A percentile compares a stretch with the other conserved stretches of the same genome.
Conservation (phyloP, 2,329 filamentous ascomycete genomes). For the Tolypocladium tropicale region DNA sequence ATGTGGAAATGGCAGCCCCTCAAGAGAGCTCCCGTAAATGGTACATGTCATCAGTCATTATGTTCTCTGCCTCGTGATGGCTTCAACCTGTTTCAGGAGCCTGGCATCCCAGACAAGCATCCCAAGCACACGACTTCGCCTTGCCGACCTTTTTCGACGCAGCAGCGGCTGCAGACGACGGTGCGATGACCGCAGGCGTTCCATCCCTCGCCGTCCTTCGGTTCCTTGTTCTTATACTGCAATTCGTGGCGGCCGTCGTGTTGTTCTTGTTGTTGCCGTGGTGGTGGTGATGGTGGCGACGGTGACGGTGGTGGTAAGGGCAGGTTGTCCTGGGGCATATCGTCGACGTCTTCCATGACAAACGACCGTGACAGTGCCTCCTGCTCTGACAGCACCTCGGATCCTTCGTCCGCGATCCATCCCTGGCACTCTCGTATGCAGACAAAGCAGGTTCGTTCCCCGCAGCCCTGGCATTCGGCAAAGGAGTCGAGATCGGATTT, state of each 20-base stretch:
- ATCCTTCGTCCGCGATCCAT: conserved; percentile 20
- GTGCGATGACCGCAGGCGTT: conserved; percentile 33
- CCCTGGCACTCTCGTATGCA: conserved; percentile 55
- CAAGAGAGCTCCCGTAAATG: background rate
- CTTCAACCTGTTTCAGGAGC: conserved; percentile 15
- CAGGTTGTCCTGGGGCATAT: conserved; percentile 5
- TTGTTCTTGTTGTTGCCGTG: no score
- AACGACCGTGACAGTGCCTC: conserved; percentile 33
- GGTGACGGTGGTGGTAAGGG: background rate
- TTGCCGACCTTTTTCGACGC: conserved; percentile 52
- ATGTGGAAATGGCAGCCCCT: background rate
- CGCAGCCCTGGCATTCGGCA: conserved; percentile 52
- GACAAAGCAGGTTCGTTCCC: conserved; percentile 55
- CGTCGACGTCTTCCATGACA: conserved; percentile 39
- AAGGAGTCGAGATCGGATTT: conserved; percentile 57
- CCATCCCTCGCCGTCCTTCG: conserved; percentile 19
- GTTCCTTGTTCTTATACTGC: conserved; percentile 1
- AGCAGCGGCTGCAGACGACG: conserved; percentile 58
- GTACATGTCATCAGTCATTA: conserved; percentile 5
- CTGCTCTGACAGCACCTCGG: conserved; percentile 17
- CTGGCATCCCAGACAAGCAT: conserved; percentile 40
- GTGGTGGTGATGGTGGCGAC: background rate
- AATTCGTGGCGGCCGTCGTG: background rate
- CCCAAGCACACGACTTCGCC: conserved; percentile 58
- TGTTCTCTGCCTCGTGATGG: background rate